A percentile compares a stretch with the other conserved stretches of the same genome.
Evolutionary conservation across 2,329 filamentous ascomycete genomes (phyloP).

Genomic region (Fusarium sp.): DNA sequence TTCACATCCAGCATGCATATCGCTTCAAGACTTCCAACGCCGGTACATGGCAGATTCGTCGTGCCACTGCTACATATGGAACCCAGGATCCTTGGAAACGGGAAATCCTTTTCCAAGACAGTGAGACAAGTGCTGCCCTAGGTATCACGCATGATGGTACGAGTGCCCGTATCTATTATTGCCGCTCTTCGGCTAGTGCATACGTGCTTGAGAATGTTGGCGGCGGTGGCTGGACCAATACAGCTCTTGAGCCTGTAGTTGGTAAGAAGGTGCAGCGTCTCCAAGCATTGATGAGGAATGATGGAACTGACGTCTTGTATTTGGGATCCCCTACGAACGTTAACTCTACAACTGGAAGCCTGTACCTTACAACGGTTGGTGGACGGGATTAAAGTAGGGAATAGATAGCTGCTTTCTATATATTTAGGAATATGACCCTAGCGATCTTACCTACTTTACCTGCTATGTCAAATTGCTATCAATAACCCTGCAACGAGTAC

Average conservation of each 20-base stretch:
- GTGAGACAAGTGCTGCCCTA: slow-evolving; percentile 12
- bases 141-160: slow-evolving; percentile 19
- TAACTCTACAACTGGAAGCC: slow-evolving; percentile 22
- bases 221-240: slow-evolving; percentile 16
- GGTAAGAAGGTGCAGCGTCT: slow-evolving; percentile 26
- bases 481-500: background rate
- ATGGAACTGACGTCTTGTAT: slow-evolving; percentile 27
- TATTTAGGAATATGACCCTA: too few relatives aligned
- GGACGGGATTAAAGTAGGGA: background rate
- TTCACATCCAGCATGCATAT: slow-evolving; percentile 17
- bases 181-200: slow-evolving; percentile 6
- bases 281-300: slow-evolving; percentile 17
- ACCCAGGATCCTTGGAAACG: slow-evolving; percentile 13
- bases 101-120: slow-evolving; percentile 6
- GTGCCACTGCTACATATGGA: slow-evolving; percentile 7
- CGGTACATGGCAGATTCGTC: slow-evolving; percentile 13
- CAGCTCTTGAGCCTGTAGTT: slow-evolving; percentile 4
- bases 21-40: slow-evolving; percentile 11
- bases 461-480: background rate
- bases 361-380: slow-evolving; percentile 7
- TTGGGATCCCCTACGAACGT: slow-evolving; percentile 24
- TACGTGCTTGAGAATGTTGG: slow-evolving; percentile 27
- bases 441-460: too few relatives aligned
- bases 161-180: slow-evolving; percentile 16
- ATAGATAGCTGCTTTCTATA: background rate